phyloP scores from a whole-genome alignment of 768 basidiomycete genomes.

The Tephrocybe sp. region DNA sequence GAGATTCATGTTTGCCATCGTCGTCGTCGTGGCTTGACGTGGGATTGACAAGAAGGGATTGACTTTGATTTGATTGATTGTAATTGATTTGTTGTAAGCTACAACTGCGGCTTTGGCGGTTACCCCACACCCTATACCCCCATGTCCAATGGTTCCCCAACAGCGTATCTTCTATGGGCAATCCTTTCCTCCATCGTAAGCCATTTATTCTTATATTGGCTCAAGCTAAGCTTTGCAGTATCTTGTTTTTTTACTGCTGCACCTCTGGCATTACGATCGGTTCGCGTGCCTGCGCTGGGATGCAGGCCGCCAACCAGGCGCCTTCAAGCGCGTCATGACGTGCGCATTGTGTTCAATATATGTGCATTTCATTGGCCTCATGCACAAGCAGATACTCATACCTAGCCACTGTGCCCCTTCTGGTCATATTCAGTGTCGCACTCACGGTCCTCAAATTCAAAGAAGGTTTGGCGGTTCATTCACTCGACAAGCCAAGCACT shows the following conservation, averaged over 20 bases:
- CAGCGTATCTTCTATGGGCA: conserved; percentile 78
- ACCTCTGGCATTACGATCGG: conserved; percentile 80
- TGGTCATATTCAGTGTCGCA: conserved; percentile 62
- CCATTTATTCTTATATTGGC: conserved; percentile 45
- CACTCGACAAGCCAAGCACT: not conserved
- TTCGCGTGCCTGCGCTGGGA: conserved; percentile 78
- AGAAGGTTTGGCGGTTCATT: conserved; percentile 52
- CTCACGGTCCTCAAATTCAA: conserved; percentile 68
- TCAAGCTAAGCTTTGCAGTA: conserved; percentile 45
- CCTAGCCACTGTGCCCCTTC: conserved; percentile 63
- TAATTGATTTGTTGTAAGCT: not conserved
- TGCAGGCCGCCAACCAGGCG: conserved; percentile 74
- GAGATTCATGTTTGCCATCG: conserved; percentile 56
- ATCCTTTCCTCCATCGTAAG: conserved; percentile 65
- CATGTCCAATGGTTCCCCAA: conserved; percentile 75
- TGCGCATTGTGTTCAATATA: conserved; percentile 33
- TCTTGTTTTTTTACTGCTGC: conserved; percentile 61
- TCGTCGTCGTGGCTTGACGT: not conserved
- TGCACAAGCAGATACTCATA: conserved; percentile 67
- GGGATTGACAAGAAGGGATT: conserved; percentile 3
- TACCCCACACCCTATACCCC: conserved; percentile 4
- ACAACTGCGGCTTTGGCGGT: not conserved
- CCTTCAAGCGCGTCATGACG: conserved; percentile 91
- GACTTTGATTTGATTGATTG: conserved; percentile 3
- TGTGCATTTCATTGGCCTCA: conserved; percentile 9